Evolutionary conservation across 164 flowering plant species (phyloP), one percentile per base, ranked within the genome.

Genomic region (Akebia trifoliata): DNA sequence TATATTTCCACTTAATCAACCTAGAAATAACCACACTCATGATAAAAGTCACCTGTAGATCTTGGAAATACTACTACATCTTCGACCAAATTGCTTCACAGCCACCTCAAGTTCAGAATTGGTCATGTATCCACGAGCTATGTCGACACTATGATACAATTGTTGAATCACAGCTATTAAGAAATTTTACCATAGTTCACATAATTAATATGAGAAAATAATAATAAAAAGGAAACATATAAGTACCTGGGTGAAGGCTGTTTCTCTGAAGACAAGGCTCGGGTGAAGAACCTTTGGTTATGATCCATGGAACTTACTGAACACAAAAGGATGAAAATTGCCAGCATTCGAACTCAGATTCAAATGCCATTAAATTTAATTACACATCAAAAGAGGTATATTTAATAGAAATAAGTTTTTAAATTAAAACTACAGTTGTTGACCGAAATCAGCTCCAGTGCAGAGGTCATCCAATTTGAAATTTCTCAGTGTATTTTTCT

Each of bases 81-180:
- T 81, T 48, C 28, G 44, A 32, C 76, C 74, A 52, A 87, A 81
- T 6, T 68, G 75, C 75, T 75, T 79, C 62, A 87, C 60, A 3
- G 87, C 94, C 54, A 64, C 65, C 65, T 86, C 96, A 24, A 91
- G 83, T 26, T 87, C 96, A 47, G 54, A 34, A 72, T 91, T 91
- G 14, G 76, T 80, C 96, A 84, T 84, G 64, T 86, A 91, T 10
- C 96, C 97, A 12, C 54, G 69, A 57, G 80, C 79, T 26, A 62
- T 14, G 54, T 81, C 80, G 17, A 60, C 72, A 14, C 91, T 87
- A 69, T 22, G 20, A 47, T 61, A 21, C 60, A 61, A 48, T 21
- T n/a, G 10, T n/a, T 26, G 24, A 49, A 34, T 20, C 20, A 44
- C 22, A 11, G 34, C 8, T 4, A 4, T 22, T 32, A 15, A 4